Evolutionary conservation across 2,329 filamentous ascomycete species (phyloP).

Genomic region (Cladosporium oxysporum): DNA sequence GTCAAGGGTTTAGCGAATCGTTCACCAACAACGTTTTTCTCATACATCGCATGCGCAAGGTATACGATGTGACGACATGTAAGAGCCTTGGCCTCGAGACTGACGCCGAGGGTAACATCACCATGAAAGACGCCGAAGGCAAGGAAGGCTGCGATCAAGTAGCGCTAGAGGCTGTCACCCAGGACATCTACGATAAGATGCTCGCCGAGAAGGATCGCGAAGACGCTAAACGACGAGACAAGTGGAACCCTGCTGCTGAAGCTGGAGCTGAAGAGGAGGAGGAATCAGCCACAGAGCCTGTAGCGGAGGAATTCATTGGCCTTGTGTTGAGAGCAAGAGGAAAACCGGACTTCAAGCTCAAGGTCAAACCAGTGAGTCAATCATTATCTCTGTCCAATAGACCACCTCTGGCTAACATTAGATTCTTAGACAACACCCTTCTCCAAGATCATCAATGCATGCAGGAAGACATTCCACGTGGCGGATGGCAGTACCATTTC

Average conservation of each 20-base stretch:
- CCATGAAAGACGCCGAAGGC: conserved; percentile 48
- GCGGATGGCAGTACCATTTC: conserved; percentile 56
- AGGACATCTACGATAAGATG: conserved; percentile 59
- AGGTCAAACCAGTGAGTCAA: conserved; percentile 48
- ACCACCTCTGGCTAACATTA: not conserved
- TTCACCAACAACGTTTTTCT: conserved; percentile 65
- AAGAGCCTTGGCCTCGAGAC: conserved; percentile 64
- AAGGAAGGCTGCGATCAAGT: conserved; percentile 59
- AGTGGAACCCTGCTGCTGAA: conserved; percentile 23
- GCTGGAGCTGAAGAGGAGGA: conserved; percentile 26
- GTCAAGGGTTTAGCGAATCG: conserved; percentile 57
- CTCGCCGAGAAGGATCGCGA: conserved; percentile 48
- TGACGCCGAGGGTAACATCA: conserved; percentile 43
- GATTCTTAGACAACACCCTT: conserved; percentile 57
- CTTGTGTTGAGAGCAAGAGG: conserved; percentile 56
- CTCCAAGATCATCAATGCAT: conserved; percentile 62
- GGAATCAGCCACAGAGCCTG: conserved; percentile 35
- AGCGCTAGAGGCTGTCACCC: conserved; percentile 77
- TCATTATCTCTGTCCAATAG: not conserved
- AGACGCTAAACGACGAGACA: conserved; percentile 19
- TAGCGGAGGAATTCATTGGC: conserved; percentile 38
- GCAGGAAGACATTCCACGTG: conserved; percentile 58
- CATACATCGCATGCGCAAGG: conserved; percentile 71
- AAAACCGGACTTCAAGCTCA: conserved; percentile 53
- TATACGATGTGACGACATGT: conserved; percentile 77